Evolutionary conservation across 129 eudicot species (phyloP).

Genomic region (Arctium lappa): DNA sequence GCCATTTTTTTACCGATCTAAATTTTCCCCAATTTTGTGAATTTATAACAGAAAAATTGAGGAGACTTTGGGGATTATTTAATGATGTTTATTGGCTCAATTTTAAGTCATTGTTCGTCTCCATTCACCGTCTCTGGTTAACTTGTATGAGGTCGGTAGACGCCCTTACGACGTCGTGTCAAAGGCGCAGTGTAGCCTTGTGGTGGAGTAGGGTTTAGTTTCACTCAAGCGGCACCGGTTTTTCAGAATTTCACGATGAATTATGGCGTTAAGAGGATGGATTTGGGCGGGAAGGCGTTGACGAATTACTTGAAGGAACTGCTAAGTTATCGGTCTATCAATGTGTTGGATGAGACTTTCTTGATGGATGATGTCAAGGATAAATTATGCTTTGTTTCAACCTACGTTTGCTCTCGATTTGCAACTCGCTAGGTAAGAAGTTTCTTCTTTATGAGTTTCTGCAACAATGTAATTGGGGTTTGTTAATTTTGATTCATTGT

Average conservation of each 20-base stretch:
- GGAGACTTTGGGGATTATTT: too few species aligned
- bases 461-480: background rate
- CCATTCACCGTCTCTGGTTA: slow-evolving; percentile 70
- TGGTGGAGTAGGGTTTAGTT: slow-evolving; percentile 91
- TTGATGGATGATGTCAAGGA: slow-evolving; percentile 93
- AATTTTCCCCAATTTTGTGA: too few species aligned
- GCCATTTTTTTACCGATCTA: too few species aligned
- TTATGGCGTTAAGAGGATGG: slow-evolving; percentile 8
- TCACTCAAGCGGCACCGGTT: slow-evolving; percentile 38
- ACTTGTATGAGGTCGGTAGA: slow-evolving; percentile 74
- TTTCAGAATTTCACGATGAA: too few species aligned
- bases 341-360: slow-evolving; percentile 92
- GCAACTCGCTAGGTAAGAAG: slow-evolving; percentile 65
- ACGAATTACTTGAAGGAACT: slow-evolving; percentile 88
- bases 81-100: slow-evolving; percentile 14
- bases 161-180: slow-evolving; percentile 72
- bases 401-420: slow-evolving; percentile 69
- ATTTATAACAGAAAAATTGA: too few species aligned
- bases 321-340: slow-evolving; percentile 73
- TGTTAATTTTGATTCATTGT: background rate
- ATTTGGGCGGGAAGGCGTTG: slow-evolving; percentile 95
- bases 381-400: slow-evolving; percentile 85
- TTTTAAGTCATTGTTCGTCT: slow-evolving; percentile 48
- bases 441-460: background rate
- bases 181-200: slow-evolving; percentile 72